Percentiles rank a stretch among this genome's conserved stretches.
Conservation (phyloP, 202 grass and related monocot species). For the Elaeis oleifera region DNA sequence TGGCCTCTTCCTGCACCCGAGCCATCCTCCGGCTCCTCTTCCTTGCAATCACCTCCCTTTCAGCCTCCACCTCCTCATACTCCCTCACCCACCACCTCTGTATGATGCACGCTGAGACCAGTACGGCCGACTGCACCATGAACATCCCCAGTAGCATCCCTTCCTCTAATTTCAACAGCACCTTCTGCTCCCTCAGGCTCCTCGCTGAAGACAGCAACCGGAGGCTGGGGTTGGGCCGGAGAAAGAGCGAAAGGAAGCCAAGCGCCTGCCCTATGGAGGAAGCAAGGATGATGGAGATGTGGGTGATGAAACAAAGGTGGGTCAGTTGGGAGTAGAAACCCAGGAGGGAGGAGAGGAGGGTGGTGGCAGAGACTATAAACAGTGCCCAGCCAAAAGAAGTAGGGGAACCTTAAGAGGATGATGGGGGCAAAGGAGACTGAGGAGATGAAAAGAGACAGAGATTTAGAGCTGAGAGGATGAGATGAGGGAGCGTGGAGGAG, state of each 20-base stretch:
- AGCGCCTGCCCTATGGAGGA: slow-evolving; percentile 44
- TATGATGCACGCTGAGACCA: slow-evolving; percentile 34
- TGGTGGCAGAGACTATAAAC: slow-evolving; percentile 41
- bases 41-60: slow-evolving; percentile 33
- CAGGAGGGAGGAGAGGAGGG: slow-evolving; percentile 46
- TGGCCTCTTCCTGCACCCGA: slow-evolving; percentile 49
- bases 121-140: slow-evolving; percentile 38
- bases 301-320: slow-evolving; percentile 38
- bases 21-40: slow-evolving; percentile 52
- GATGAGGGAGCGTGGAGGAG: slow-evolving; percentile 30
- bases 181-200: slow-evolving; percentile 55
- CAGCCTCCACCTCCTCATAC: slow-evolving; percentile 41
- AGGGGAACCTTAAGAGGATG: slow-evolving; percentile 50
- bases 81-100: slow-evolving; percentile 46
- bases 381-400: slow-evolving; percentile 69
- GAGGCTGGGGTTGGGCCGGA: slow-evolving; percentile 33
- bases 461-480: slow-evolving; percentile 58
- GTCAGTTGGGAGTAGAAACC: slow-evolving; percentile 43
- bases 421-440: slow-evolving; percentile 36
- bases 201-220: slow-evolving; percentile 32
- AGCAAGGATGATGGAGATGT: slow-evolving; percentile 38
- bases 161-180: slow-evolving; percentile 48
- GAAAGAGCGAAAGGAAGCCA: slow-evolving; percentile 36
- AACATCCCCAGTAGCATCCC: slow-evolving; percentile 57
- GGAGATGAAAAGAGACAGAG: slow-evolving; percentile 52